phyloP scores from a whole-genome alignment of 805 yeast species.

The Blastobotrys chiropterorum region DNA sequence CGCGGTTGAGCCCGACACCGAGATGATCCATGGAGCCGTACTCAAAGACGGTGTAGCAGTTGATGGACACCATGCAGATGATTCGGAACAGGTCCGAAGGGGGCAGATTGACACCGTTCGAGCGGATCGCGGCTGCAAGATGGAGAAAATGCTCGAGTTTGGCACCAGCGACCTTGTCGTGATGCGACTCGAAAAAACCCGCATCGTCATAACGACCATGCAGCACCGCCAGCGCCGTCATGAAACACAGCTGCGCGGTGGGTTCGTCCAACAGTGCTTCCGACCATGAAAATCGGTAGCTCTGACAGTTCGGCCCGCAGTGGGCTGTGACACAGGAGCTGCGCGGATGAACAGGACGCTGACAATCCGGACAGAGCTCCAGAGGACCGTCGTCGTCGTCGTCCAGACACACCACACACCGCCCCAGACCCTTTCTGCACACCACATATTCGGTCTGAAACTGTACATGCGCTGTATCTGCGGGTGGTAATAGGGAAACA shows the following conservation, averaged over 20 bases:
- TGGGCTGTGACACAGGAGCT: background rate
- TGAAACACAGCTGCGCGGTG: background rate
- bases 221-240: background rate
- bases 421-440: background rate
- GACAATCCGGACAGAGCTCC: background rate
- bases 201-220: background rate
- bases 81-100: background rate
- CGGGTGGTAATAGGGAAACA: background rate
- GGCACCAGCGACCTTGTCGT: background rate
- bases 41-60: background rate
- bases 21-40: background rate
- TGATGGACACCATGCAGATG: background rate
- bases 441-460: background rate
- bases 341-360: background rate
- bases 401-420: background rate
- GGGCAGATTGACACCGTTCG: background rate
- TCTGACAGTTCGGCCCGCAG: background rate
- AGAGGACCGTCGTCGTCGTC: background rate
- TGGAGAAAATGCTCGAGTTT: background rate
- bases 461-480: background rate
- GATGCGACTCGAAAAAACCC: background rate
- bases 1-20: background rate
- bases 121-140: background rate
- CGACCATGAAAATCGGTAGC: background rate
- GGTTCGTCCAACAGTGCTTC: background rate